Evolutionary conservation across 768 basidiomycete genomes (phyloP).

Genomic region (Psilocybe azurescens): DNA sequence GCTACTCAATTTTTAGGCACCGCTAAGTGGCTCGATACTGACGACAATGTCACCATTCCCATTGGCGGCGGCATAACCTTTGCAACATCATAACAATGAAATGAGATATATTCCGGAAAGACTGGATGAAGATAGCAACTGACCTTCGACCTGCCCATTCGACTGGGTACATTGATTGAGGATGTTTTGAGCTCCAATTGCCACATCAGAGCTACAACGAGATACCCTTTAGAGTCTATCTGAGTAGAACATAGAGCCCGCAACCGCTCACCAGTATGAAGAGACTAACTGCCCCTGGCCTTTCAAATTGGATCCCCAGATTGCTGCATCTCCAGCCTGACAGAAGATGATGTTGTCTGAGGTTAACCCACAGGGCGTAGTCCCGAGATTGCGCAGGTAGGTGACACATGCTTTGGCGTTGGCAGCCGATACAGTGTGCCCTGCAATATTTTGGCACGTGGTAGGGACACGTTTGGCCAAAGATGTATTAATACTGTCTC

Average conservation of each 20-base stretch:
- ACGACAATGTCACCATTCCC: constrained; percentile 21
- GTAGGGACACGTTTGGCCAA: not conserved
- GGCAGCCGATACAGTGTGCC: not conserved
- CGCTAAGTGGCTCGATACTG: constrained; percentile 33
- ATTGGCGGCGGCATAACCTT: not conserved
- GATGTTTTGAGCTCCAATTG: not conserved
- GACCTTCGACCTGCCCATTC: not conserved
- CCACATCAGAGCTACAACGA: not conserved
- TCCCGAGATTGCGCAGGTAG: not conserved
- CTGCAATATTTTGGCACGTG: not conserved
- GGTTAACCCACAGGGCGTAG: not conserved
- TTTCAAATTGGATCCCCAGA: not conserved
- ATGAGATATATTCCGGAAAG: too few relatives aligned
- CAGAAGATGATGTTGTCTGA: not conserved
- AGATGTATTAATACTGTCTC: not conserved
- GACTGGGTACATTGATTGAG: not conserved
- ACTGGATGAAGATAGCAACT: not conserved
- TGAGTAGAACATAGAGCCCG: too few relatives aligned
- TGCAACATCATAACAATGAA: too few relatives aligned
- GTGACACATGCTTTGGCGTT: not conserved
- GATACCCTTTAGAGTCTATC: not conserved
- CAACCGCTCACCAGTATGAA: not conserved
- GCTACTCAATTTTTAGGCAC: not conserved
- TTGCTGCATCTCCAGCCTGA: not conserved
- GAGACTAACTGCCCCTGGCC: not conserved